Conservation (phyloP, 345 rosid genomes). For the Jatropha curcas region DNA sequence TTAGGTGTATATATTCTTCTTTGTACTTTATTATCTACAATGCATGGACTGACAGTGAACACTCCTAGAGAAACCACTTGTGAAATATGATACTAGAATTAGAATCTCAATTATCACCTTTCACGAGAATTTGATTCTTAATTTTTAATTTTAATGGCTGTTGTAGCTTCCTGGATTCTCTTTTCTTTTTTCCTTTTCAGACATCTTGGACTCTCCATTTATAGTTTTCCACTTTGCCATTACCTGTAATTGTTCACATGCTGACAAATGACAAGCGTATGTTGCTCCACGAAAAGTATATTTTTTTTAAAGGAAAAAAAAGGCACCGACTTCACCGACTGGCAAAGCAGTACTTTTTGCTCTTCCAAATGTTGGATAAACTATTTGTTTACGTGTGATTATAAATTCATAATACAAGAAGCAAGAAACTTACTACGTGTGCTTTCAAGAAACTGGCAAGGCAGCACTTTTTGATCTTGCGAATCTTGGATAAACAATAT, state of each 20-base stretch:
- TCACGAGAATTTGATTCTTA: slow-evolving; percentile 26
- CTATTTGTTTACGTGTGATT: neutral
- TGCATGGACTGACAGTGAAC: slow-evolving; percentile 9
- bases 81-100: too few relatives aligned
- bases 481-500: neutral
- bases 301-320: too few relatives aligned
- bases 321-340: slow-evolving; percentile 21
- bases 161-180: neutral
- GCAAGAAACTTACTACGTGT: neutral
- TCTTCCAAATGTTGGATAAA: neutral
- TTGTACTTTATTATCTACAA: slow-evolving; percentile 12
- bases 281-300: too few relatives aligned
- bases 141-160: slow-evolving; percentile 1
- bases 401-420: neutral
- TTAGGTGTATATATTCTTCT: slow-evolving; percentile 20
- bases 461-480: neutral
- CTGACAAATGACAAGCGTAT: too few relatives aligned
- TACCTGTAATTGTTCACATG: too few relatives aligned
- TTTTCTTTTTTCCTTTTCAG: neutral
- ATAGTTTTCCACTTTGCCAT: too few relatives aligned
- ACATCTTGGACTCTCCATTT: neutral
- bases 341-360: slow-evolving; percentile 1
- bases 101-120: slow-evolving; percentile 21
- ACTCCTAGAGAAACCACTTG: neutral
- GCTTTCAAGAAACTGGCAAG: too few relatives aligned